A percentile compares a stretch with the other conserved stretches of the same genome.
These are phyloP conservation scores for Chalara sp. DNA, from an alignment of 2,329 filamentous ascomycete species.

Conservation along the genomic window DNA sequence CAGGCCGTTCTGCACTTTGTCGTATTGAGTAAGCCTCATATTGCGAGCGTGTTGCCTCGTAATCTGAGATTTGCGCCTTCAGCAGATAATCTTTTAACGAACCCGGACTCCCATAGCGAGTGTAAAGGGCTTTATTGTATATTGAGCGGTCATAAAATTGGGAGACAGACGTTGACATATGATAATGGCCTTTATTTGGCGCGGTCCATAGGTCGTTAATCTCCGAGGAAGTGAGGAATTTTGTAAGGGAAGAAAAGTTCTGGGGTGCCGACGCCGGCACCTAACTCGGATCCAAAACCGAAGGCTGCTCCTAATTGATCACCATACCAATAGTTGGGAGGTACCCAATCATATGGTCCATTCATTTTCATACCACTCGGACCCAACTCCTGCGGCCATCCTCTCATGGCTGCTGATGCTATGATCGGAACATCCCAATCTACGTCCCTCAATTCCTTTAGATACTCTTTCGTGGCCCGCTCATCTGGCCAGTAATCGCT, in stretches of 20 bases:
- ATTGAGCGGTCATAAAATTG: neutral
- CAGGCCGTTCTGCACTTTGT: neutral
- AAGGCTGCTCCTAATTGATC: neutral
- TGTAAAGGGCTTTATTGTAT: neutral
- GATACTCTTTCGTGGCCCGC: neutral
- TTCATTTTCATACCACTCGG: neutral
- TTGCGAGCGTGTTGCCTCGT: neutral
- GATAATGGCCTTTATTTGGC: neutral
- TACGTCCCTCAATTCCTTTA: neutral
- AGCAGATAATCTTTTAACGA: neutral
- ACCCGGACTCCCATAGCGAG: neutral
- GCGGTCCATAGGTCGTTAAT: neutral
- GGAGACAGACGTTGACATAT: neutral
- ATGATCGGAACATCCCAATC: slow-evolving; percentile 1
- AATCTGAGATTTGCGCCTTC: neutral
- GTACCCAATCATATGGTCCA: neutral
- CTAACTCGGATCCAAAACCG: neutral
- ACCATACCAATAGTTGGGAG: neutral
- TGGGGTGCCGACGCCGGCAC: neutral
- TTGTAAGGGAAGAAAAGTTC: neutral
- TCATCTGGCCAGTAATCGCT: neutral
- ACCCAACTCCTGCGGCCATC: neutral
- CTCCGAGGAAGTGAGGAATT: neutral
- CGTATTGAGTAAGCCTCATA: neutral
- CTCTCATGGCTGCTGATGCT: neutral